phyloP scores from a whole-genome alignment of 1,284 basidiomycete species.

The Athelia psychrophila region DNA sequence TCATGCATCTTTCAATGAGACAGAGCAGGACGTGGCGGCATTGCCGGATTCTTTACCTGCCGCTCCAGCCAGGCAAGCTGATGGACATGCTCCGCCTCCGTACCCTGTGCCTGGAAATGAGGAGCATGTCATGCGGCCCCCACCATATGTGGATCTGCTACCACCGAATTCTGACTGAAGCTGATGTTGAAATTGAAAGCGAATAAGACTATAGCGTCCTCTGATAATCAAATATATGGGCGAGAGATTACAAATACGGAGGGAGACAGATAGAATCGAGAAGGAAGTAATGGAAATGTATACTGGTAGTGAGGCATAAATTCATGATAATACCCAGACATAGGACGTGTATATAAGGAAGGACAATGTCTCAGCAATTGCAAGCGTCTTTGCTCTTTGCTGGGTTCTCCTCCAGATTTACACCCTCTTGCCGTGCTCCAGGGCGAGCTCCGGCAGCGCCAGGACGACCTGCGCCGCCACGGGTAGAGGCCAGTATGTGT shows the following conservation, averaged over 20 bases:
- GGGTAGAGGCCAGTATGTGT: slow-evolving; percentile 80
- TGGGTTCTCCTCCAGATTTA: slow-evolving; percentile 74
- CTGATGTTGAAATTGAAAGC: neutral
- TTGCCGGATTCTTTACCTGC: slow-evolving; percentile 16
- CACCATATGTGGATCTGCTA: slow-evolving; percentile 52
- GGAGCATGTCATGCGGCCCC: slow-evolving; percentile 49
- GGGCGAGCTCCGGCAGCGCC: slow-evolving; percentile 55
- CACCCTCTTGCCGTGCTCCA: slow-evolving; percentile 53
- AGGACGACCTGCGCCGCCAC: slow-evolving; percentile 58
- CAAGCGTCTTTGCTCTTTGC: slow-evolving; percentile 74
- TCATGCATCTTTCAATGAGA: slow-evolving; percentile 21
- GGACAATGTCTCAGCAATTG: slow-evolving; percentile 54
- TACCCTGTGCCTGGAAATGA: slow-evolving; percentile 53
- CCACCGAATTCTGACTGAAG: slow-evolving; percentile 1
- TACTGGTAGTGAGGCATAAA: slow-evolving; percentile 4
- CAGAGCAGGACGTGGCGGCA: slow-evolving; percentile 24
- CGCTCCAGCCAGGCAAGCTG: slow-evolving; percentile 27
- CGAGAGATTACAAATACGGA: slow-evolving; percentile 10
- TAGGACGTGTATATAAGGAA: slow-evolving; percentile 5
- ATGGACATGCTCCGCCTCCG: slow-evolving; percentile 40
- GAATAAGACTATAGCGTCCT: neutral
- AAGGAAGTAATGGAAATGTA: neutral
- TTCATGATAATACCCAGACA: slow-evolving; percentile 17
- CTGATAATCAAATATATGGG: neutral
- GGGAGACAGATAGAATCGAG: slow-evolving; percentile 4